Conservation (phyloP, 495 filamentous ascomycete species). For the Hypoxylon fuscum region DNA sequence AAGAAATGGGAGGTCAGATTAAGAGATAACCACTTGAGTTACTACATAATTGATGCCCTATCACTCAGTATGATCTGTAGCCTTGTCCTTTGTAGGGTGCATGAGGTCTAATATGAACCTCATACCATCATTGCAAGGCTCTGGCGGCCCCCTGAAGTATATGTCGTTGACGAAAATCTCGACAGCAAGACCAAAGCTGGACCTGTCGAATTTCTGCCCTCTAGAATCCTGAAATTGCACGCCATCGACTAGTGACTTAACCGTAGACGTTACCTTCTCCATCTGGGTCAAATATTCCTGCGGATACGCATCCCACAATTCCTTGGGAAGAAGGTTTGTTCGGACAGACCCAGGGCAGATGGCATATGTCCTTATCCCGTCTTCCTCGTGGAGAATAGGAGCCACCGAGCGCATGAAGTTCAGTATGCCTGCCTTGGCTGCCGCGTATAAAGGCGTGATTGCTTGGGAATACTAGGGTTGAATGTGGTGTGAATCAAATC, state of each 20-base stretch:
- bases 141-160: slow-evolving; percentile 23
- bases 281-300: slow-evolving; percentile 32
- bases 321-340: slow-evolving; percentile 31
- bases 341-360: slow-evolving; percentile 39
- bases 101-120: slow-evolving; percentile 21
- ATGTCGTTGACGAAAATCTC: slow-evolving; percentile 38
- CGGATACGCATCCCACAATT: slow-evolving; percentile 39
- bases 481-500: neutral
- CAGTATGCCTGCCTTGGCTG: slow-evolving; percentile 52
- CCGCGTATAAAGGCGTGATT: slow-evolving; percentile 53
- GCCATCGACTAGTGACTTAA: slow-evolving; percentile 26
- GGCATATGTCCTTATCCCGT: slow-evolving; percentile 38
- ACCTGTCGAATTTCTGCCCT: slow-evolving; percentile 25
- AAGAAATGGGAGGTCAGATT: too few relatives aligned
- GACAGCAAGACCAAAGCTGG: slow-evolving; percentile 18
- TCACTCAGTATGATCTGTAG: neutral
- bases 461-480: slow-evolving; percentile 47
- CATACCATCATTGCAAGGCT: slow-evolving; percentile 35
- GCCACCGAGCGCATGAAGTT: slow-evolving; percentile 52
- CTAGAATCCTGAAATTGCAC: slow-evolving; percentile 16
- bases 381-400: slow-evolving; percentile 34
- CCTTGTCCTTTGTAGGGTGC: slow-evolving; percentile 17
- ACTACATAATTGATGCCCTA: neutral
- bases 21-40: neutral
- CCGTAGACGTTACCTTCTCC: slow-evolving; percentile 27